Evolutionary conservation across 345 rosid species (phyloP).

Genomic region (Lepidium sativum): DNA sequence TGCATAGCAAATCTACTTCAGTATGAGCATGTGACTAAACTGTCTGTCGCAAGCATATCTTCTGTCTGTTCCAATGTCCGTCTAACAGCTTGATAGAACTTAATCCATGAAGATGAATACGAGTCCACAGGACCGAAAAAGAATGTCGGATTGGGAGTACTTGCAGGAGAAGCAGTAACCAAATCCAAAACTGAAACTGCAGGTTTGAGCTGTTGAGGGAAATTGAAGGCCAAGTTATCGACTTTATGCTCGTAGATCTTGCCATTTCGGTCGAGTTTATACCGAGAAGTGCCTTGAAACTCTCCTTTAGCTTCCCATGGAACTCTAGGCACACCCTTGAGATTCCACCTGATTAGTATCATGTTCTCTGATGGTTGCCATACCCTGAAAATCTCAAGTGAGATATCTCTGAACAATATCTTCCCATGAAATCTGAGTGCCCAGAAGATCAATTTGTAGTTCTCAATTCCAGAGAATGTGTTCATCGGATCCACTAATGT

Average conservation of each 20-base stretch:
- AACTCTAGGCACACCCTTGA: slow-evolving; percentile 80
- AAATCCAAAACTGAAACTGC: slow-evolving; percentile 79
- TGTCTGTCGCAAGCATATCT: slow-evolving; percentile 37
- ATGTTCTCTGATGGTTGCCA: slow-evolving; percentile 99
- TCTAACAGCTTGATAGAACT: slow-evolving; percentile 62
- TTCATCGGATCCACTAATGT: slow-evolving; percentile 82
- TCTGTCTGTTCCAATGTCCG: slow-evolving; percentile 46
- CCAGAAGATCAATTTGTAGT: slow-evolving; percentile 88
- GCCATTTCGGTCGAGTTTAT: slow-evolving; percentile 83
- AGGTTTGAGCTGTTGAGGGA: slow-evolving; percentile 68
- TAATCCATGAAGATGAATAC: slow-evolving; percentile 62
- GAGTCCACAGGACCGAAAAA: slow-evolving; percentile 46
- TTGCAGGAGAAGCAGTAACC: slow-evolving; percentile 67
- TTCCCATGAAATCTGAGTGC: slow-evolving; percentile 86
- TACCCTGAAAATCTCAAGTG: slow-evolving; percentile 67
- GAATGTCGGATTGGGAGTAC: slow-evolving; percentile 79
- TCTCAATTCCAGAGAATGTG: slow-evolving; percentile 71
- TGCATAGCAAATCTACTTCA: slow-evolving; percentile 10
- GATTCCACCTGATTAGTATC: slow-evolving; percentile 86
- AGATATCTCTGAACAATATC: slow-evolving; percentile 74
- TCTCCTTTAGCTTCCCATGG: slow-evolving; percentile 97
- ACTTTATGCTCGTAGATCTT: slow-evolving; percentile 90
- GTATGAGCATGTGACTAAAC: slow-evolving; percentile 66
- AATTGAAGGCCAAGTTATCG: slow-evolving; percentile 86
- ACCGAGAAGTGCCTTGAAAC: slow-evolving; percentile 86